Conservation (phyloP, 2,329 filamentous ascomycete genomes). For the Apiospora marii region DNA sequence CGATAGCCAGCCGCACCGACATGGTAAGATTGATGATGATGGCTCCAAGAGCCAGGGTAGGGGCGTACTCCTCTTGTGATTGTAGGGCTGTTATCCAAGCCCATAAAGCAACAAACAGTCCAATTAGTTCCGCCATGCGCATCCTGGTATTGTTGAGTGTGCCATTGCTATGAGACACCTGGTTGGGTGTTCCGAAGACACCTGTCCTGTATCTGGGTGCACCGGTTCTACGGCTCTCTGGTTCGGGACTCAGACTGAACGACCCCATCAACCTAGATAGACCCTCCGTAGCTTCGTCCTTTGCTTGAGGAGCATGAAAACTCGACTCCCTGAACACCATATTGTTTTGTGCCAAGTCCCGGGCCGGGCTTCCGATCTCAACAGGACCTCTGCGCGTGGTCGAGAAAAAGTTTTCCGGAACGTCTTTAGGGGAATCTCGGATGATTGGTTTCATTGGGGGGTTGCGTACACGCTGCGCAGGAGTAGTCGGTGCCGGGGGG, state of each 20-base stretch:
- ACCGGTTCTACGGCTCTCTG: conserved; percentile 27
- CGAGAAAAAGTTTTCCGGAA: conserved; percentile 60
- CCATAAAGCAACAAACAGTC: conserved; percentile 37
- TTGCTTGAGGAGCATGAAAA: conserved; percentile 41
- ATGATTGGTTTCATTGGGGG: conserved; percentile 65
- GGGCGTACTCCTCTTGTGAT: conserved; percentile 39
- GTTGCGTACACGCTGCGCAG: conserved; percentile 68
- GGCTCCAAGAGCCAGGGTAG: conserved; percentile 38
- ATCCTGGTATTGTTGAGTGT: conserved; percentile 28
- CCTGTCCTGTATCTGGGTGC: not conserved
- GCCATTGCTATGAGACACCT: not conserved
- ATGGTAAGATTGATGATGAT: conserved; percentile 40
- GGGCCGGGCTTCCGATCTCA: conserved; percentile 32
- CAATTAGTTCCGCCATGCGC: conserved; percentile 37
- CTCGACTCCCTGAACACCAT: conserved; percentile 26
- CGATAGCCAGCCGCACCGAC: conserved; percentile 41
- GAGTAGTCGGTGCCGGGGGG: conserved; percentile 72
- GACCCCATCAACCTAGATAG: conserved; percentile 44
- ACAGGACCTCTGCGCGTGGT: conserved; percentile 33
- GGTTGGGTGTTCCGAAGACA: conserved; percentile 5
- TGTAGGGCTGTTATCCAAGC: conserved; percentile 39
- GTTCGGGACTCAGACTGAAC: conserved; percentile 42
- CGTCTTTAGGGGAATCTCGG: conserved; percentile 53
- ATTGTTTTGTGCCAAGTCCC: conserved; percentile 9
- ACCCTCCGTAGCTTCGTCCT: conserved; percentile 42